These are phyloP conservation scores for Penicillium sp. DNA, from an alignment of 2,329 filamentous ascomycete genomes.

Conservation along the genomic window DNA sequence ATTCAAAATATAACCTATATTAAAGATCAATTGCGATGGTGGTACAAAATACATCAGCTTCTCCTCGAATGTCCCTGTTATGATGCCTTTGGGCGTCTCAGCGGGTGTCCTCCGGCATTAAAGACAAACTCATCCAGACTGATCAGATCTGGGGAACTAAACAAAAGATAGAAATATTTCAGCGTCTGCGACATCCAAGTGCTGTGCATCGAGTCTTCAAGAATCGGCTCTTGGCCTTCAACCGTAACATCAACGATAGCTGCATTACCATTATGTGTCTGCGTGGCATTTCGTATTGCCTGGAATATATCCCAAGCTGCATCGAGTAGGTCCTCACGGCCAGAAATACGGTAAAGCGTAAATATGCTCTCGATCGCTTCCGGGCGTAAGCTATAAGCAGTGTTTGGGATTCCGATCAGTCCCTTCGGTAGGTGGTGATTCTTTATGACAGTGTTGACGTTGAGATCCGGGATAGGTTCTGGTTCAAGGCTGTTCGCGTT, in stretches of 20 bases:
- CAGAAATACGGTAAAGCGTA: conserved; percentile 88
- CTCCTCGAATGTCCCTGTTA: background rate
- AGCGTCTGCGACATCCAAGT: conserved; percentile 90
- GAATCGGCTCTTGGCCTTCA: conserved; percentile 28
- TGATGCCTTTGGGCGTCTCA: conserved; percentile 28
- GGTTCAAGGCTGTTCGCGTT: conserved; percentile 9
- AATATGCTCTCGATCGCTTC: conserved; percentile 87
- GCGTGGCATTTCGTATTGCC: conserved; percentile 65
- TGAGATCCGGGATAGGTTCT: conserved; percentile 2
- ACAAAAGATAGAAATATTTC: conserved; percentile 89
- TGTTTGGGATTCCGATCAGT: conserved; percentile 13
- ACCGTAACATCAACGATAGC: conserved; percentile 38
- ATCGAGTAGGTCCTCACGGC: conserved; percentile 71
- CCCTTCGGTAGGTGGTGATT: conserved; percentile 21
- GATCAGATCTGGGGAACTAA: conserved; percentile 64
- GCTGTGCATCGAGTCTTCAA: conserved; percentile 72
- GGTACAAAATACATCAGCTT: background rate
- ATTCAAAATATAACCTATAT: background rate
- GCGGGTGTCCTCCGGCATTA: conserved; percentile 57
- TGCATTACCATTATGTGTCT: conserved; percentile 65
- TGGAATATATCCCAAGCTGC: conserved; percentile 85
- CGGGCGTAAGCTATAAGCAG: conserved; percentile 52
- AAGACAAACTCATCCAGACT: conserved; percentile 58
- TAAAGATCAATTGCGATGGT: background rate
- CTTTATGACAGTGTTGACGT: conserved; percentile 14